phyloP scores from a whole-genome alignment of 164 flowering plant species.

The Liquidambar formosana region DNA sequence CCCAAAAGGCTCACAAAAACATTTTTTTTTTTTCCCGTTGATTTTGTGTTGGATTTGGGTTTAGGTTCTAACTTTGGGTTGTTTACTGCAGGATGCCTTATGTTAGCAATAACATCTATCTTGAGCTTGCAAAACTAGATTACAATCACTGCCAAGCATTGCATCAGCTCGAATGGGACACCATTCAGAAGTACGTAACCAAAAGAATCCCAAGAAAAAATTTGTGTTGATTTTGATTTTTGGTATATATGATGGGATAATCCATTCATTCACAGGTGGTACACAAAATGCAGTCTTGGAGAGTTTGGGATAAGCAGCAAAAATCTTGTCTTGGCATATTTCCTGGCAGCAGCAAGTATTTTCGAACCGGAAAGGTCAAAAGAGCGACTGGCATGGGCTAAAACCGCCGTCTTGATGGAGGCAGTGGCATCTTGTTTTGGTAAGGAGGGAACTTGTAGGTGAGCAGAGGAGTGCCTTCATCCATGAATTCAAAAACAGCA shows the following conservation, averaged over 20 bases:
- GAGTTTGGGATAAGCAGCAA: conserved; percentile 53
- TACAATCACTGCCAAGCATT: conserved; percentile 70
- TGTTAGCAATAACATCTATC: conserved; percentile 68
- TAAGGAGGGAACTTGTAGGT: neutral
- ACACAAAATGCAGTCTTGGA: conserved; percentile 34
- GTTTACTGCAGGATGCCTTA: conserved; percentile 89
- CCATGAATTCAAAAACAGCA: conserved; percentile 29
- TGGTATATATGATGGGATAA: too few species aligned
- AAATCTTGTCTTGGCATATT: conserved; percentile 46
- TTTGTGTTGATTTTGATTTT: too few species aligned
- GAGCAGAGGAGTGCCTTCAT: conserved; percentile 40
- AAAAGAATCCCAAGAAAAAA: too few species aligned
- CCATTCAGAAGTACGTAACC: conserved; percentile 55
- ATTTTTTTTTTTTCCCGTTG: too few species aligned
- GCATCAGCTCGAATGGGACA: conserved; percentile 61
- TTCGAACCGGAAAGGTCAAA: conserved; percentile 59
- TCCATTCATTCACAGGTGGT: conserved; percentile 81
- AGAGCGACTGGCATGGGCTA: conserved; percentile 79
- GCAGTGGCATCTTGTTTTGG: conserved; percentile 39
- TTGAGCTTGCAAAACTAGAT: conserved; percentile 80
- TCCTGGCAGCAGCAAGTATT: conserved; percentile 64
- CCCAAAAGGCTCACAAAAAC: too few species aligned
- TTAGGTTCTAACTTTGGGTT: too few species aligned
- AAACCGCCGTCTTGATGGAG: conserved; percentile 47
- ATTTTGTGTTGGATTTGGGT: too few species aligned